Evolutionary conservation across 257 asterid genomes (phyloP), one percentile per base, ranked within the genome.

Genomic region (Gentiana macrophylla): DNA sequence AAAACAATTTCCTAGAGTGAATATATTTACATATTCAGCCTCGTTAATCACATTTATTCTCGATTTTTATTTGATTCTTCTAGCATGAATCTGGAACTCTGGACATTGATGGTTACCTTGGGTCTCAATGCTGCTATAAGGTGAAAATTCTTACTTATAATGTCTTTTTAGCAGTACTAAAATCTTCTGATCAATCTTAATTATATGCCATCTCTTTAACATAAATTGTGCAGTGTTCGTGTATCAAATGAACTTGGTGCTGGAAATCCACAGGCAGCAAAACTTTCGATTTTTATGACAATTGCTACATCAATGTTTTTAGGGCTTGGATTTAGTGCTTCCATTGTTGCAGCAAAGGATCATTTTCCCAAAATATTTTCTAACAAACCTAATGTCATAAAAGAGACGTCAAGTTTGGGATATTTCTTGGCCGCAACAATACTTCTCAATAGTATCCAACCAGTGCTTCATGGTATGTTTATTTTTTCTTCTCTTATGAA

Each of bases 81-180:
- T 80, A 88, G 97, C 53, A 80, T 83, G 94, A 79, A 86, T 60
- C 49, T 86, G 51, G 81, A 83, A 66, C 69, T 83, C 43, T 86
- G 97, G 97, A 63, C 79, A 1, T 56, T 86, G 67, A 86, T 86
- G 94, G 61, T 86, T 72, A 63, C 86, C 32, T 67, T 89, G 1
- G 97, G 97, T 34, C 81, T 89, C 84, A 86, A 86, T 67, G 94
- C 95, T 12, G 95, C 97, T 63, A 72, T 89, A 57, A 89, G 95
- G 97, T 88, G 41, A 45, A 65, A 15, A 36, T 37, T 3, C 32
- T 50, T 49, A 4, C 53, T 34, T 49, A 47, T 10, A 3, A 56
- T 49, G 49, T 44, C 15, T 11, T 8, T 38, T 36, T n/a, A 46
- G 6, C 8, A 55, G 8, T 1, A 41, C 45, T 55, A 33, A 8